These are phyloP conservation scores for Daldinia caldariorum DNA, from an alignment of 495 filamentous ascomycete species.

Conservation along the genomic window DNA sequence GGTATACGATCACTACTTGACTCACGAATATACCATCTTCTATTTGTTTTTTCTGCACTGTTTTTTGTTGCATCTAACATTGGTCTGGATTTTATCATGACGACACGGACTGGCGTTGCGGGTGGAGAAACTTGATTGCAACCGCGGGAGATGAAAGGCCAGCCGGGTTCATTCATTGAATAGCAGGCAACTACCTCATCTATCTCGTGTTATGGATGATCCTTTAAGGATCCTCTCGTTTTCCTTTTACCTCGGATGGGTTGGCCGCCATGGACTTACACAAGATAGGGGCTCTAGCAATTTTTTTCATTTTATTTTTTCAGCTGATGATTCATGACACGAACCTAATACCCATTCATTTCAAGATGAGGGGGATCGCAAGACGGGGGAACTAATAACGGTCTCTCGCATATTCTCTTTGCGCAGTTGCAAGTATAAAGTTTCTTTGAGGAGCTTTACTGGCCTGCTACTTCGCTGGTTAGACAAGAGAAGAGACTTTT, in stretches of 20 bases:
- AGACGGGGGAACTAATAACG: slow-evolving; percentile 46
- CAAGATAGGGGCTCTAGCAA: slow-evolving; percentile 34
- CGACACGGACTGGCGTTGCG: slow-evolving; percentile 42
- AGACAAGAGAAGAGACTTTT: slow-evolving; percentile 39
- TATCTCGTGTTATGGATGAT: slow-evolving; percentile 8
- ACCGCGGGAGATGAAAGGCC: slow-evolving; percentile 1
- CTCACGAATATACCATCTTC: slow-evolving; percentile 39
- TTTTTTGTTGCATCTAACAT: slow-evolving; percentile 37
- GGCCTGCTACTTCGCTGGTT: slow-evolving; percentile 17
- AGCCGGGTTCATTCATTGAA: slow-evolving; percentile 31
- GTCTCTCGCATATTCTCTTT: slow-evolving; percentile 38
- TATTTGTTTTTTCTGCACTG: slow-evolving; percentile 20
- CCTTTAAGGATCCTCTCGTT: slow-evolving; percentile 22
- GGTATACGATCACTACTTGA: slow-evolving; percentile 37
- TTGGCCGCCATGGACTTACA: slow-evolving; percentile 35
- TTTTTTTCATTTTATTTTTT: slow-evolving; percentile 30
- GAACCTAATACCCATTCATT: slow-evolving; percentile 50
- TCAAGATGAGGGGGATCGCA: slow-evolving; percentile 50
- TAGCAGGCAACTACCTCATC: slow-evolving; percentile 22
- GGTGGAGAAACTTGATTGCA: slow-evolving; percentile 24
- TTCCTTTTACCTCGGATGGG: slow-evolving; percentile 16
- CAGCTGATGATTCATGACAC: slow-evolving; percentile 48
- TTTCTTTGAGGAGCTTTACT: slow-evolving; percentile 1
- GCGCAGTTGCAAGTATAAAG: slow-evolving; percentile 16
- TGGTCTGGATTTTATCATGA: slow-evolving; percentile 33